Evolutionary conservation across 148 eudicot species (phyloP), one percentile per base, ranked within the genome.

Genomic region (Rhododendron simsii): DNA sequence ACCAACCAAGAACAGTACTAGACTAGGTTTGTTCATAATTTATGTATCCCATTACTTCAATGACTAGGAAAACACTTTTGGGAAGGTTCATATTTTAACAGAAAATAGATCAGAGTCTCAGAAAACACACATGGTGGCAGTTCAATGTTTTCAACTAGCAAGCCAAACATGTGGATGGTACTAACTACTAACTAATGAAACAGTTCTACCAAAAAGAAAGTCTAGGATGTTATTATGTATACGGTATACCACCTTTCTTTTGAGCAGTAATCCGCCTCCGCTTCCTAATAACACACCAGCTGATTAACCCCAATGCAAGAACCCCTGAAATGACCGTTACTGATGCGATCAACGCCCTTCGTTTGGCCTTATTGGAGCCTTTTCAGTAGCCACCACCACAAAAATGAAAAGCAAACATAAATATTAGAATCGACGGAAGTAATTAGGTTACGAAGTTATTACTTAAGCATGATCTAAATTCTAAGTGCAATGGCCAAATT

Each of bases 301-400:
- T 37, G 48, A 74, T 74, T 21, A 84, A 84, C 23, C 80, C 48
- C 81, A 84, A n/a, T 16, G 23, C 67, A 84, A 84, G 33, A 51
- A 84, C 21, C 81, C 48, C 86, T 74, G n/a, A 73, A 4, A 51
- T n/a, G 2, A 35, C 35, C 5, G 86, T 74, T 51, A 51, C 35
- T 41, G 85, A 84, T 74, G 86, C 86, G 7, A 84, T 84, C 86
- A 84, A 63, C 2, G 67, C 86, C 51, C 67, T 84, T 16, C 81
- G 81, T 75, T 84, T 84, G 45, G 3, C 23, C 15, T 71, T 84
- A 12, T 35, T 69, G 18, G 35, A 51, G 33, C 81, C 77, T 74
- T 28, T 71, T 21, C 4, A 48, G 23, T 3, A 21, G 69, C 50
- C 39, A 28, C 44, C 79, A 71, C 0, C 16, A 44, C 33, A 45